Evolutionary conservation across 2,329 filamentous ascomycete species (phyloP), one percentile per base, ranked within the genome.

Genomic region (Sclerotinia nivalis): DNA sequence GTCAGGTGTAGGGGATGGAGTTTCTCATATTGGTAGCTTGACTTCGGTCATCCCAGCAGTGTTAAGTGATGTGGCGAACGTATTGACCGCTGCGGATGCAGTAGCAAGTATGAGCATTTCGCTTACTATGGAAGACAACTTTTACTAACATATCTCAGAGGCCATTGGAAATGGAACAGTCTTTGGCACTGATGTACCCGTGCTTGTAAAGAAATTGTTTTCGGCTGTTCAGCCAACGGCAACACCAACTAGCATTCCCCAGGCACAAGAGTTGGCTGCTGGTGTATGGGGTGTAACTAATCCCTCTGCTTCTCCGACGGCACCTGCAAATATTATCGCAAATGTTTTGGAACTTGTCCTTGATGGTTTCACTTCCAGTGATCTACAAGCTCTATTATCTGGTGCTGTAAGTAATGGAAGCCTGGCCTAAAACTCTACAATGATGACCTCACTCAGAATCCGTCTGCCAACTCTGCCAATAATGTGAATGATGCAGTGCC

Each of bases 201-300:
- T 66, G 18, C 52, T 71, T 22, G 59, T 71, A 5, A 70, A 69
- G 49, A 72, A 72, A n/a, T 49, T 74, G 1, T 73, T 70, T 56
- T 69, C 71, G 58, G 70, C 73, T 20, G 74, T 74, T n/a, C 71
- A 73, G 22, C 73, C 78, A 20, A 76, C 76, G 8, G 66, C 73
- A 2, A 75, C 72, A 45, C 77, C 76, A n/a, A 74, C 74, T 2
- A 73, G 71, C 52, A 64, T 75, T 31, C 43, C 71, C 25, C 66
- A 76, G 40, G 75, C 76, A 5, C 70, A 68, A 18, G 54, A 43
- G 25, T 66, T 60, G 37, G 70, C 70, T 34, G 70, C 66, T 47
- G 54, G 15, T 31, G 65, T 69, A 15, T 71, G 52, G 55, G 68
- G 69, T 13, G 54, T 72, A 10, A 28, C 34, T 13, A 52, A 47